These are phyloP conservation scores for Astrothelium macrocarpum DNA, from an alignment of 495 filamentous ascomycete genomes.

Conservation along the genomic window DNA sequence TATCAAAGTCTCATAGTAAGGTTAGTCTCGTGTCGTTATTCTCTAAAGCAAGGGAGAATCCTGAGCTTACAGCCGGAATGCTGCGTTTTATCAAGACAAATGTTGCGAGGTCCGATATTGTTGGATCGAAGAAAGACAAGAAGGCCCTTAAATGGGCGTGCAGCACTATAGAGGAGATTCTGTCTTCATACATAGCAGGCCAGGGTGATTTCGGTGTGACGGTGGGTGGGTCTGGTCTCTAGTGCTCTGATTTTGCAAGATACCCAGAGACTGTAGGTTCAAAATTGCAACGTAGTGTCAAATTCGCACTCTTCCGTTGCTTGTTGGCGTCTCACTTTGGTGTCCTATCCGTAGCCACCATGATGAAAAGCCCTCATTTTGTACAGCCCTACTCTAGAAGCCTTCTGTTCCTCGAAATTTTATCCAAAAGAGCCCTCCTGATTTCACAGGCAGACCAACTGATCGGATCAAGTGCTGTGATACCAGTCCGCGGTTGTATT, in stretches of 20 bases:
- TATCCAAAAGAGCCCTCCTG: too few relatives aligned
- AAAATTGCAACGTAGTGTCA: too few relatives aligned
- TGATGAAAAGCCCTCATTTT: too few relatives aligned
- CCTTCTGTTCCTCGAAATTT: too few relatives aligned
- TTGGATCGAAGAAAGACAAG: constrained; percentile 48
- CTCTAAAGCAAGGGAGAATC: constrained; percentile 45
- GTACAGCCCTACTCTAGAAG: too few relatives aligned
- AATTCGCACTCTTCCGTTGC: too few relatives aligned
- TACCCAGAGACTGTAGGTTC: too few relatives aligned
- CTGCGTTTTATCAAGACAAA: constrained; percentile 67
- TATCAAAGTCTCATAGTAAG: constrained; percentile 33
- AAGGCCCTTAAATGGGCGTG: constrained; percentile 62
- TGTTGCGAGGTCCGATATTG: constrained; percentile 66
- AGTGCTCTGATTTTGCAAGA: constrained; percentile 33
- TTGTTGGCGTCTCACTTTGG: too few relatives aligned
- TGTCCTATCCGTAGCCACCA: too few relatives aligned
- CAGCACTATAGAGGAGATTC: constrained; percentile 47
- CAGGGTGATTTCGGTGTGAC: background rate
- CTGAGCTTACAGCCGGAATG: constrained; percentile 57
- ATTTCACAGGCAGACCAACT: too few relatives aligned
- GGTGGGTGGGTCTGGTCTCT: background rate
- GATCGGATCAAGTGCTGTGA: too few relatives aligned
- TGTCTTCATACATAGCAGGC: constrained; percentile 11
- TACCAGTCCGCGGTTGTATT: too few relatives aligned
- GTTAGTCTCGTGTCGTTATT: constrained; percentile 56